Evolutionary conservation across 2,329 filamentous ascomycete species (phyloP), one percentile per base, ranked within the genome.

Genomic region (Clarireedia monteithiana): DNA sequence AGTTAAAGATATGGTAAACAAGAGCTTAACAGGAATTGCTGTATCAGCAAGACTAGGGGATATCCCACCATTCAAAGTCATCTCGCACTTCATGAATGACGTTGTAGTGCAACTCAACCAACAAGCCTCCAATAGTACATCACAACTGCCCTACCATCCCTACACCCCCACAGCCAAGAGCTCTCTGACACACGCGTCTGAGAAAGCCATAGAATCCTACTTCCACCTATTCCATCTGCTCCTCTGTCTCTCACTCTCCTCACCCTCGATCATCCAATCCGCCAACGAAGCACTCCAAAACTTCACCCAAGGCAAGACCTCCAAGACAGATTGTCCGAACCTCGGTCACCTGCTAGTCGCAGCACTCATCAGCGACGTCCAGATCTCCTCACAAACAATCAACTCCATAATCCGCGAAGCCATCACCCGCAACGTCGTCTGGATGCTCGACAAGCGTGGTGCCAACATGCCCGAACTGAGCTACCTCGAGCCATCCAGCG

Each of bases 161-260:
- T 53, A 55, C 17, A 24, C 45, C 12, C 47, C 62, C 3, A 56
- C 62, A 10, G 17, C 55, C 2, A 71, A 67, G 38, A 76, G 73
- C 53, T 75, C 72, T 0, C 67, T 79, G 17, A 70, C 66, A 0
- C 73, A 78, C 48, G 74, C 75, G 0, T 79, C 75, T 0, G 77
- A 80, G 58, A 79, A 79, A 66, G 77, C 76, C 4, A 77, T 79
- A 4, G 74, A 78, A 59, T 74, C 75, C 0, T 79, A 79, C 63
- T 79, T 79, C 58, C 72, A 77, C 52, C 71, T 79, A 15, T 78
- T 76, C 60, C 77, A 79, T 62, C 65, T 80, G 0, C 69, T 80
- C 0, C 66, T 79, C 10, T 79, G 77, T 55, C 63, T 77, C 1
- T 74, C 75, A 0, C 71, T 44, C 1, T 70, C 72, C 17, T 53